phyloP scores from a whole-genome alignment of 805 yeast species.

The Candida krabiensis region DNA sequence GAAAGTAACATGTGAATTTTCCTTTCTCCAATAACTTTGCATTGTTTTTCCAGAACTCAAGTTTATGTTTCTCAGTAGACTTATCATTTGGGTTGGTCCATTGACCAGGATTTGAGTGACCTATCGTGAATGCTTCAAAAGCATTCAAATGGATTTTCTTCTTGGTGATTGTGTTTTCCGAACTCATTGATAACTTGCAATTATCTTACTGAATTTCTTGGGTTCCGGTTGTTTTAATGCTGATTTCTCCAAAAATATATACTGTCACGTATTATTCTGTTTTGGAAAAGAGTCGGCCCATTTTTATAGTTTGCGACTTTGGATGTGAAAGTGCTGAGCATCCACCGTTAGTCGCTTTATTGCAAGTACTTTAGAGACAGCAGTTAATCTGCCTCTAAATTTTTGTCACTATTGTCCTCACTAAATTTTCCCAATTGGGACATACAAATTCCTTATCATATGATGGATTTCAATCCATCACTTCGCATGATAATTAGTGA shows the following conservation, averaged over 20 bases:
- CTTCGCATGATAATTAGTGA: too few relatives aligned
- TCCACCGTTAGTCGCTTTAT: too few relatives aligned
- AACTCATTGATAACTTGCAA: not conserved
- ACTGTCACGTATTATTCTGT: too few relatives aligned
- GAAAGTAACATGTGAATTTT: constrained; percentile 11
- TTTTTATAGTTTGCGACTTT: too few relatives aligned
- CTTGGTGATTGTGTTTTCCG: constrained; percentile 1
- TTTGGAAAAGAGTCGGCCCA: too few relatives aligned
- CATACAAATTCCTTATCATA: too few relatives aligned
- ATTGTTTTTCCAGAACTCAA: constrained; percentile 19
- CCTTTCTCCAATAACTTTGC: constrained; percentile 11
- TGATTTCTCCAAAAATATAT: too few relatives aligned
- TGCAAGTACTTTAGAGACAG: too few relatives aligned
- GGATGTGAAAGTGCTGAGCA: too few relatives aligned
- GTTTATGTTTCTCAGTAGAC: constrained; percentile 14
- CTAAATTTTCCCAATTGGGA: constrained; percentile 4
- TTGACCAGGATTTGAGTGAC: constrained; percentile 20
- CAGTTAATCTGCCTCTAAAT: too few relatives aligned
- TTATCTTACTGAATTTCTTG: not conserved
- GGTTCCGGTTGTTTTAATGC: too few relatives aligned
- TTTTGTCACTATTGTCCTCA: not conserved
- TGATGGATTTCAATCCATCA: too few relatives aligned
- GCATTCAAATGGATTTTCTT: constrained; percentile 13
- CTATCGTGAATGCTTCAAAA: constrained; percentile 13
- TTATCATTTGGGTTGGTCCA: constrained; percentile 23